Evolutionary conservation across 495 filamentous ascomycete genomes (phyloP).

Genomic region (Neurospora discreta): DNA sequence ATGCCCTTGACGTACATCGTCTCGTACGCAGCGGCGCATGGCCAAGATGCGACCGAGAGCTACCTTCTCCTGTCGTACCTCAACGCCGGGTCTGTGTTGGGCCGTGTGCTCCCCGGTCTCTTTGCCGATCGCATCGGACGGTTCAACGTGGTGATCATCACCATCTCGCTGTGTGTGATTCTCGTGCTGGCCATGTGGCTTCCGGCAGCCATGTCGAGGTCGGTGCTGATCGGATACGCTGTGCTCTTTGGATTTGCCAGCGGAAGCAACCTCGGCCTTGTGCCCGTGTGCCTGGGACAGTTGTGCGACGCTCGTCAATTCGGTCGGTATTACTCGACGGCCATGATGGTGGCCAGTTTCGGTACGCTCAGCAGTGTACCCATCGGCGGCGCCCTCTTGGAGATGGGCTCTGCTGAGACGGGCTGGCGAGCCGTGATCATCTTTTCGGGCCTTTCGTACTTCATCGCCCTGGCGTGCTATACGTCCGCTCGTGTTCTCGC

Average conservation of each 20-base stretch:
- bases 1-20: constrained; percentile 35
- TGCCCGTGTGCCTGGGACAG: constrained; percentile 84
- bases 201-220: constrained; percentile 46
- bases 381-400: constrained; percentile 67
- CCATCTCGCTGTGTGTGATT: constrained; percentile 51
- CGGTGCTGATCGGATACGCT: constrained; percentile 59
- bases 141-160: constrained; percentile 42
- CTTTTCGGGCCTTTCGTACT: constrained; percentile 56
- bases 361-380: constrained; percentile 80
- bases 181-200: constrained; percentile 76
- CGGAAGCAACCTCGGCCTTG: constrained; percentile 74
- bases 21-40: constrained; percentile 42
- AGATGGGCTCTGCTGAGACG: constrained; percentile 26
- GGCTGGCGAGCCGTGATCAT: constrained; percentile 54
- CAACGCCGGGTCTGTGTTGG: constrained; percentile 48
- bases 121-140: constrained; percentile 53
- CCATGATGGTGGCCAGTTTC: constrained; percentile 82
- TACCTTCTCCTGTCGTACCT: constrained; percentile 53
- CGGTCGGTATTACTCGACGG: constrained; percentile 74
- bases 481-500: constrained; percentile 49
- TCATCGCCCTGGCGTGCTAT: constrained; percentile 48
- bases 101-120: constrained; percentile 58
- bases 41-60: constrained; percentile 41
- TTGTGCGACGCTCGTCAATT: constrained; percentile 80
- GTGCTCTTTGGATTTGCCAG: constrained; percentile 76